These are phyloP conservation scores for rapeseed (Brassica napus) DNA, from an alignment of 345 rosid species.

Conservation along the genomic window DNA sequence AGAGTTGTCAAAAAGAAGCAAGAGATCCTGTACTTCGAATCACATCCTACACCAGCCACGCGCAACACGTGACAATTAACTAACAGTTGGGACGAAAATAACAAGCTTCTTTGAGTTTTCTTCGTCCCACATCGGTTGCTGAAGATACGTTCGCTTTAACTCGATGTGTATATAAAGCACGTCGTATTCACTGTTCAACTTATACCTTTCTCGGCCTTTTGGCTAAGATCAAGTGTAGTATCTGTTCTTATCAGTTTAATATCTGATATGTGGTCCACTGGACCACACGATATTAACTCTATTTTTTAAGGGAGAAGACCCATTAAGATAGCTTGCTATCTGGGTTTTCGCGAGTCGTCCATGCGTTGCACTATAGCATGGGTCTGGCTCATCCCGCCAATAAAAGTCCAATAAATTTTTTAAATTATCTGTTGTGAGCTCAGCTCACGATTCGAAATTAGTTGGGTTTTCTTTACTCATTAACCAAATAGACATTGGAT, in stretches of 20 bases:
- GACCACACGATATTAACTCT: slow-evolving; percentile 36
- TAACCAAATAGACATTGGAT: neutral
- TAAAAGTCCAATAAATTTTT: neutral
- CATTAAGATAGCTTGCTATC: slow-evolving; percentile 36
- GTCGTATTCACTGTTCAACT: neutral
- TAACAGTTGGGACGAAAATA: neutral
- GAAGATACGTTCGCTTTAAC: neutral
- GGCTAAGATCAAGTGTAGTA: slow-evolving; percentile 72
- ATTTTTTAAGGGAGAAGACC: slow-evolving; percentile 8
- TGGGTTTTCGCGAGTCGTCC: neutral
- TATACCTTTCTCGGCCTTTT: slow-evolving; percentile 73
- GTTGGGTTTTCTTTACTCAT: too few species aligned
- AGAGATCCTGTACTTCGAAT: too few species aligned
- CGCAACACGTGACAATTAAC: neutral
- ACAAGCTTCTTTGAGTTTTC: neutral
- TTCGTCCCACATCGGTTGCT: neutral
- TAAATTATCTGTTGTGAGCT: neutral
- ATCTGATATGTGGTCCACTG: slow-evolving; percentile 51
- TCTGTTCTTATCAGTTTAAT: slow-evolving; percentile 66
- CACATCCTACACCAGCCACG: neutral
- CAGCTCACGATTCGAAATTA: neutral
- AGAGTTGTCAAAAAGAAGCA: too few species aligned
- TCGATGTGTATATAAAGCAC: neutral
- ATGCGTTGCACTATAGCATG: slow-evolving; percentile 8
- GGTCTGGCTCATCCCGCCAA: neutral